Conservation (phyloP, 371 early-diverging fungal species). For the Neoconidiobolus thromboides region DNA sequence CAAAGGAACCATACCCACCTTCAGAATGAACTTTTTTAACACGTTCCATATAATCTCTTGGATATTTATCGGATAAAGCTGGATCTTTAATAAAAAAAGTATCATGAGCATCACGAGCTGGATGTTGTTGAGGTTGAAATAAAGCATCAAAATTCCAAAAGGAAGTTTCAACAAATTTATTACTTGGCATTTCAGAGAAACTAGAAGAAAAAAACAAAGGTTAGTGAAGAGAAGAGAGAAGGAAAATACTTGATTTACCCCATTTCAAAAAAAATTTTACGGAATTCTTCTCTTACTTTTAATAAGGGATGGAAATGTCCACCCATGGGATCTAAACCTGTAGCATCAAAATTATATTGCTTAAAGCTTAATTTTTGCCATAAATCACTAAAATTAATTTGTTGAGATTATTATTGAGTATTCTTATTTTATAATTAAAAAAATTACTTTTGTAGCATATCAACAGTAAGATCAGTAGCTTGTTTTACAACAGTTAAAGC, state of each 20-base stretch:
- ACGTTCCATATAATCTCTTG: slow-evolving; percentile 70
- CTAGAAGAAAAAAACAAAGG: slow-evolving; percentile 16
- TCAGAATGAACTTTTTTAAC: slow-evolving; percentile 85
- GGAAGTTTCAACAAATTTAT: slow-evolving; percentile 94
- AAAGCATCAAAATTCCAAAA: slow-evolving; percentile 99
- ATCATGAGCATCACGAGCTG: slow-evolving; percentile 98
- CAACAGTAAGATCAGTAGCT: slow-evolving; percentile 89
- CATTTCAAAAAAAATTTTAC: slow-evolving; percentile 98
- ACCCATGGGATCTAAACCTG: slow-evolving; percentile 61
- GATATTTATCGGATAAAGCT: slow-evolving; percentile 54
- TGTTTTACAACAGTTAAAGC: slow-evolving; percentile 62
- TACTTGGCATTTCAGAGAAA: slow-evolving; percentile 98
- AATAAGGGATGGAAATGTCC: slow-evolving; percentile 98
- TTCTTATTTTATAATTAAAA: neutral
- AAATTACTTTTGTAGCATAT: slow-evolving; percentile 66
- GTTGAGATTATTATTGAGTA: neutral
- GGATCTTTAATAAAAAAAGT: slow-evolving; percentile 97
- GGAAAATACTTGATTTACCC: slow-evolving; percentile 29
- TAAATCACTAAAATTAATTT: slow-evolving; percentile 41
- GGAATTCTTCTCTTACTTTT: slow-evolving; percentile 98
- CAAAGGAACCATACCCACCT: slow-evolving; percentile 96
- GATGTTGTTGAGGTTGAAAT: slow-evolving; percentile 99
- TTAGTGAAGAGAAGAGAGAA: neutral
- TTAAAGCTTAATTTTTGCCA: slow-evolving; percentile 91
- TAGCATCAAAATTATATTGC: slow-evolving; percentile 95